These are phyloP conservation scores for Umbelopsis sp. DNA, from an alignment of 192 early-diverging fungal species.

Conservation along the genomic window DNA sequence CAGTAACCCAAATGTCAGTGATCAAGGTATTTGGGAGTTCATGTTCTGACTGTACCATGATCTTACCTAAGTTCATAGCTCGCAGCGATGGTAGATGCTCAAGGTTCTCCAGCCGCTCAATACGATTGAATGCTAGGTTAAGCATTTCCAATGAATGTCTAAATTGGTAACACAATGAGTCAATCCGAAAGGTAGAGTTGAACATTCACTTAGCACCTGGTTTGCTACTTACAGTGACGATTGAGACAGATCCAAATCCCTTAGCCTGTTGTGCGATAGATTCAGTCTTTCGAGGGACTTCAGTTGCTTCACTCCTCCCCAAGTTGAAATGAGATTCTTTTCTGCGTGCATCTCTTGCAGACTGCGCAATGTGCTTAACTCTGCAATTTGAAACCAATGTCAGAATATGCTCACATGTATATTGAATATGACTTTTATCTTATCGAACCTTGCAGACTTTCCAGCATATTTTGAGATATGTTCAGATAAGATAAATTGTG, in stretches of 20 bases:
- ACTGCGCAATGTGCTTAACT: conserved; percentile 26
- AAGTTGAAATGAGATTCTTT: conserved; percentile 42
- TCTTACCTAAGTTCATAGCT: conserved; percentile 44
- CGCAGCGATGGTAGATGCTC: conserved; percentile 38
- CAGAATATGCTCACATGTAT: neutral
- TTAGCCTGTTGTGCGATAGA: conserved; percentile 40
- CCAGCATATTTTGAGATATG: conserved; percentile 44
- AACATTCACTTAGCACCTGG: too few species aligned
- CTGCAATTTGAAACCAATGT: neutral
- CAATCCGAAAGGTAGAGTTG: too few species aligned
- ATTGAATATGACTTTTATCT: neutral
- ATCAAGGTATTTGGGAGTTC: neutral
- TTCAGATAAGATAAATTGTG: conserved; percentile 43
- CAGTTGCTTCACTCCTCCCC: conserved; percentile 39
- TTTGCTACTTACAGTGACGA: conserved; percentile 36
- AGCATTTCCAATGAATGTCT: conserved; percentile 43
- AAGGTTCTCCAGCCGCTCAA: conserved; percentile 40
- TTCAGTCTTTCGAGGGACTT: conserved; percentile 38
- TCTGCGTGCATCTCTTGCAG: conserved; percentile 41
- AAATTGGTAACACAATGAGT: neutral
- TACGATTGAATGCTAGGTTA: conserved; percentile 46
- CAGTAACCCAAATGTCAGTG: neutral
- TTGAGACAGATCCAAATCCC: conserved; percentile 34
- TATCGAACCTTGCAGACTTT: conserved; percentile 33
- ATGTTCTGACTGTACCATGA: neutral